Conservation (phyloP, 108 stramenopile genomes). For the Heterococcus sp. region DNA sequence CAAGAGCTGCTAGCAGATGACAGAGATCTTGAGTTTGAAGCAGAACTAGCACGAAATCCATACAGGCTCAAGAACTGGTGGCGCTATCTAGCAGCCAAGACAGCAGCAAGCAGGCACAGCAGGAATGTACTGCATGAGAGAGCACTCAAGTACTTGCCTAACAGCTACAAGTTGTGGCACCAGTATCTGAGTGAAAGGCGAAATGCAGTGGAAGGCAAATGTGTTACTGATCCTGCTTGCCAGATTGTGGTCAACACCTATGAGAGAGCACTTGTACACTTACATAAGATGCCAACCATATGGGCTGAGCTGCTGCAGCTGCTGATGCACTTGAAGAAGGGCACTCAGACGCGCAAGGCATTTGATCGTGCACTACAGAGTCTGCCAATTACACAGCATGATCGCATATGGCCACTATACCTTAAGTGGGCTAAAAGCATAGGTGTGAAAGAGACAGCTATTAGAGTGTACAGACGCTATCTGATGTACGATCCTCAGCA, state of each 20-base stretch:
- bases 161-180: slow-evolving; percentile 93
- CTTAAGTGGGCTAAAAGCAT: slow-evolving; percentile 61
- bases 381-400: slow-evolving; percentile 75
- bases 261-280: slow-evolving; percentile 52
- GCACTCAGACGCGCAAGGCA: slow-evolving; percentile 60
- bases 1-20: slow-evolving; percentile 39
- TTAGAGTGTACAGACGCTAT: slow-evolving; percentile 62
- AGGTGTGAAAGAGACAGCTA: slow-evolving; percentile 49
- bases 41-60: slow-evolving; percentile 66
- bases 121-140: slow-evolving; percentile 64
- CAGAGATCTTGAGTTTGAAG: slow-evolving; percentile 57
- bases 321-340: slow-evolving; percentile 16
- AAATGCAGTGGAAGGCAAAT: slow-evolving; percentile 36
- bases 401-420: slow-evolving; percentile 77
- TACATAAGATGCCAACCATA: slow-evolving; percentile 84
- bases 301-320: slow-evolving; percentile 79
- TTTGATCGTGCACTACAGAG: slow-evolving; percentile 85
- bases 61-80: slow-evolving; percentile 77
- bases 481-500: slow-evolving; percentile 53
- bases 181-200: slow-evolving; percentile 64
- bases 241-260: slow-evolving; percentile 54
- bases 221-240: slow-evolving; percentile 33
- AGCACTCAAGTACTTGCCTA: slow-evolving; percentile 75
- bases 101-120: slow-evolving; percentile 61
- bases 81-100: slow-evolving; percentile 66